Conservation (phyloP, 2,329 filamentous ascomycete genomes). For the Pestalotiopsis sp. region DNA sequence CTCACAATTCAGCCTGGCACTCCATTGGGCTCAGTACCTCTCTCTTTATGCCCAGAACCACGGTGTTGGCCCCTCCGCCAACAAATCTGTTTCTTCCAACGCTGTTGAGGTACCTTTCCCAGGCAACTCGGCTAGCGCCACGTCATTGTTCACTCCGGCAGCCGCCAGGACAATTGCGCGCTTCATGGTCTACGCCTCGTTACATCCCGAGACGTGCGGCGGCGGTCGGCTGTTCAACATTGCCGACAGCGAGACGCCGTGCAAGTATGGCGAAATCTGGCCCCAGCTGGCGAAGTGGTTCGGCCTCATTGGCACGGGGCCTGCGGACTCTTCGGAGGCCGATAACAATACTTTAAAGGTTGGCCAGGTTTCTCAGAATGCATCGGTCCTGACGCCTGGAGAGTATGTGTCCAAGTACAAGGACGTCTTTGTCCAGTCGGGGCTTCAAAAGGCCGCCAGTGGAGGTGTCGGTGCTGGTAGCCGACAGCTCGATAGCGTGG, state of each 20-base stretch:
- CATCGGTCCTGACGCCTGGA: background rate
- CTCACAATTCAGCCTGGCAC: constrained; percentile 35
- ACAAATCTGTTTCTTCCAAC: background rate
- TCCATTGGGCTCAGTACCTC: constrained; percentile 42
- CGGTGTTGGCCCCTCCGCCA: constrained; percentile 9
- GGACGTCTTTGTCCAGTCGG: background rate
- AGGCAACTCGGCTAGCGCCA: constrained; percentile 25
- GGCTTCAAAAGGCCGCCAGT: background rate
- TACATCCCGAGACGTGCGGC: constrained; percentile 28
- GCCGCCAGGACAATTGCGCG: constrained; percentile 30
- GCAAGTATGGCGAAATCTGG: background rate
- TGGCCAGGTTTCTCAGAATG: background rate
- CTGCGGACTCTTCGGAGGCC: background rate
- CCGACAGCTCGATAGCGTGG: background rate
- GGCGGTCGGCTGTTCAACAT: constrained; percentile 33
- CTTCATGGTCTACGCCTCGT: constrained; percentile 30
- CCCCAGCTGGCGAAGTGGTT: background rate
- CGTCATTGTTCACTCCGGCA: constrained; percentile 31
- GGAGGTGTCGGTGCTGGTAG: background rate
- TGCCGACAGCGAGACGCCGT: constrained; percentile 21
- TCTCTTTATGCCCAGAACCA: constrained; percentile 35
- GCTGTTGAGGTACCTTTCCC: constrained; percentile 29
- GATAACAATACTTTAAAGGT: background rate
- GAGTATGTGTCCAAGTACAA: background rate
- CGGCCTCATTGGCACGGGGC: background rate